Evolutionary conservation across 257 asterid species (phyloP), one percentile per base, ranked within the genome.

Genomic region (Thymus mandschuricus): DNA sequence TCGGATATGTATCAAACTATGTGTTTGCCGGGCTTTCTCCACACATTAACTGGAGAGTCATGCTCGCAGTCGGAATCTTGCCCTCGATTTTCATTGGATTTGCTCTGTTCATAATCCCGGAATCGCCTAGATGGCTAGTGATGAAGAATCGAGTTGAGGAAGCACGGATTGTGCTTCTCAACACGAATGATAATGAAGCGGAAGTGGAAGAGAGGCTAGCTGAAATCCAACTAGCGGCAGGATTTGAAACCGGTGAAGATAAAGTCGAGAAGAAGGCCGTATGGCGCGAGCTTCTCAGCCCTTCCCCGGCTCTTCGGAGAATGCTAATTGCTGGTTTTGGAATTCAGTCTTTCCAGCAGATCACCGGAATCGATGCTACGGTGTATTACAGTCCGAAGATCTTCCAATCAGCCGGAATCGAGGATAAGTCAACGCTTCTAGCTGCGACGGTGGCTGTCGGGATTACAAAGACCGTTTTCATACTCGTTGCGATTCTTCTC

Each of bases 381-480:
- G 98, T 93, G 9, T 93, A 93, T 67, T 93, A 93, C 73, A 93
- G 98, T 62, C 98, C 98, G 0, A 87, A 83, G 80, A 93, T 93
- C 65, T 79, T 93, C 66, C 74, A 78, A 79, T 78, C 95, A 1
- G 96, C 98, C 3, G 98, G 98, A 3, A 79, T 93, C 3, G 68
- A 65, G 4, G 85, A 84, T 2, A 85, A 91, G 29, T 71, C 96
- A 0, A 87, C 84, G 66, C 90, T 91, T 68, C 92, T 93, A 4
- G 96, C 96, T 11, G 97, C 96, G 1, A 93, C 98, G 0, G 96
- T 93, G 15, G 94, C 98, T 6, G 98, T 93, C 1, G 98, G 98
- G 43, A 65, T 93, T 34, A 34, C 96, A 7, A 93, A 93, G 75
- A 91, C 98, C 0, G 85, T 69, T 10, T 89, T 93, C 58, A 87